These are phyloP conservation scores for Graphilbum fragrans DNA, from an alignment of 2,329 filamentous ascomycete genomes.

Conservation along the genomic window DNA sequence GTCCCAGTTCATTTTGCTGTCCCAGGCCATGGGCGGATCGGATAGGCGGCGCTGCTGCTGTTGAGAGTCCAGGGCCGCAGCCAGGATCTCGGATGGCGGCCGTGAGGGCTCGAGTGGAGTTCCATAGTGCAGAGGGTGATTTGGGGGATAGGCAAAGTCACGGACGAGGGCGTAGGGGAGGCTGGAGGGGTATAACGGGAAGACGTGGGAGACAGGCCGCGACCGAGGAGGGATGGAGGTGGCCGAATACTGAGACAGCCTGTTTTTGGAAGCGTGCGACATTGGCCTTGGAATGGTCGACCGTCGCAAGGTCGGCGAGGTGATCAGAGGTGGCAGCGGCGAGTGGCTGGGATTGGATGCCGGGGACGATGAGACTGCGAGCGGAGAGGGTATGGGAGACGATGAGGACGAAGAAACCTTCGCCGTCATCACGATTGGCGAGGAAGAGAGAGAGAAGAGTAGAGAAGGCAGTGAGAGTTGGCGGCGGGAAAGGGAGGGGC, in stretches of 20 bases:
- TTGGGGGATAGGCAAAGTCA: constrained; percentile 82
- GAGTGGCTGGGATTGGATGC: constrained; percentile 36
- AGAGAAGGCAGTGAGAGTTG: neutral
- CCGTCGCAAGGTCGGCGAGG: constrained; percentile 43
- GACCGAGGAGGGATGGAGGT: constrained; percentile 58
- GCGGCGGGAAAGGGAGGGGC: constrained; percentile 6
- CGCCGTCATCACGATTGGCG: constrained; percentile 35
- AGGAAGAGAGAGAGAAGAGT: neutral
- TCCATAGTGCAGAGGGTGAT: constrained; percentile 86
- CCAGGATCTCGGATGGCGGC: constrained; percentile 69
- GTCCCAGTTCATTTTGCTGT: constrained; percentile 51
- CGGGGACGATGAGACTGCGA: constrained; percentile 27
- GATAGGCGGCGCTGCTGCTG: constrained; percentile 59
- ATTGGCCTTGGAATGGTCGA: constrained; percentile 52
- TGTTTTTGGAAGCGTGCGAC: constrained; percentile 68
- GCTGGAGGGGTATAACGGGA: constrained; percentile 74
- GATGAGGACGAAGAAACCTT: constrained; percentile 47
- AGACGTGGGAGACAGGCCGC: constrained; percentile 68
- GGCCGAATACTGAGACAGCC: constrained; percentile 74
- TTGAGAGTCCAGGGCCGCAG: constrained; percentile 60
- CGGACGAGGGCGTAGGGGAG: constrained; percentile 81
- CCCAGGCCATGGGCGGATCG: constrained; percentile 68
- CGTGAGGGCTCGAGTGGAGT: constrained; percentile 63
- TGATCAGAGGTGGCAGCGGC: constrained; percentile 43
- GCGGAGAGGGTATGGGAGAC: constrained; percentile 36